Percentiles rank a stretch among this genome's conserved stretches.
Evolutionary conservation across 176 grass and related monocot genomes (phyloP).

Genomic region (Rhynchospora pubera): DNA sequence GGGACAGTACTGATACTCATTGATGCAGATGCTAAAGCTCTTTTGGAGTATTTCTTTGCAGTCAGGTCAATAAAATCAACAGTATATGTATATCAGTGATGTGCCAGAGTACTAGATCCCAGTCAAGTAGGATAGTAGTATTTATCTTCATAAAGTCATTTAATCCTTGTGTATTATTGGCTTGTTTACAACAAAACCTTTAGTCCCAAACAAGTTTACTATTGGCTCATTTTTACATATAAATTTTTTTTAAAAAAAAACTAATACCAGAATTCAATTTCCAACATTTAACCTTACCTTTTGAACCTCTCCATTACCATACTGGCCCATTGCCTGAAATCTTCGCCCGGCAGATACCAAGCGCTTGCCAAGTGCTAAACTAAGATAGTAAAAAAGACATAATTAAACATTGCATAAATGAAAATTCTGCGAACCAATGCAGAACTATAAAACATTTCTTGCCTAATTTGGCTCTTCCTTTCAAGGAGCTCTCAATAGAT

Average conservation of each 20-base stretch:
- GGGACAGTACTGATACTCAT: not conserved
- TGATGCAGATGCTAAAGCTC: not conserved
- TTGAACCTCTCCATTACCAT: conserved; percentile 59
- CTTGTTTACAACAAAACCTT: not conserved
- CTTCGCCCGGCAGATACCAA: conserved; percentile 63
- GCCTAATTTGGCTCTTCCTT: conserved; percentile 65
- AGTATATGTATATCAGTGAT: too few species aligned
- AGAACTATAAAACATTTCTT: conserved; percentile 20
- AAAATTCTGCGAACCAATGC: not conserved
- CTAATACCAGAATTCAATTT: not conserved
- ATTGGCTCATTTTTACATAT: not conserved
- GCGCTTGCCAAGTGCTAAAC: conserved; percentile 81
- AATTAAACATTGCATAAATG: conserved; percentile 22
- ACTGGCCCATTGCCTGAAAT: conserved; percentile 72
- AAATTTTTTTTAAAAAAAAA: conserved; percentile 14
- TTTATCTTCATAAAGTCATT: not conserved
- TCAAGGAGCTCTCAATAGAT: conserved; percentile 46
- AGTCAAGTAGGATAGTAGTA: not conserved
- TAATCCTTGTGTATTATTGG: not conserved
- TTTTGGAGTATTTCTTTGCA: not conserved
- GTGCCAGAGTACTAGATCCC: not conserved
- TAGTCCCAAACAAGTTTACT: not conserved
- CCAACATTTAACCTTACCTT: conserved; percentile 32
- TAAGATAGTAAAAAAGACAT: conserved; percentile 38
- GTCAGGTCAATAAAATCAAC: not conserved